Percentiles rank a stretch among this genome's conserved stretches.
Conservation (phyloP, 192 early-diverging fungal genomes). For the Rhizoclosmatium globosum region DNA sequence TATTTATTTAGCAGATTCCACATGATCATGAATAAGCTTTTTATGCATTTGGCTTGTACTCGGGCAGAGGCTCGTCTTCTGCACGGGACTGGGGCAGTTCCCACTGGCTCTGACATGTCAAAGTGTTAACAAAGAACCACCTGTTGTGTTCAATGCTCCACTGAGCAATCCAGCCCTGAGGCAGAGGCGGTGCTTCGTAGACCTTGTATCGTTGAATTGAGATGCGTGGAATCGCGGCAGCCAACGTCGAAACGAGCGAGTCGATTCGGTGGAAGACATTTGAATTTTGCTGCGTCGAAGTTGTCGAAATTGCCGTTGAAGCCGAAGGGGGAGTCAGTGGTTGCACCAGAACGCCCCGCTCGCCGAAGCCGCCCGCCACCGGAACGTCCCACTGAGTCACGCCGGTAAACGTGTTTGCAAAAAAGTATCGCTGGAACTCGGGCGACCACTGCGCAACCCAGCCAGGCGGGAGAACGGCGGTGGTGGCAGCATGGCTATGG, state of each 20-base stretch:
- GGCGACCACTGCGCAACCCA: slow-evolving; percentile 24
- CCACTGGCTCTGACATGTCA: slow-evolving; percentile 13
- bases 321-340: not conserved
- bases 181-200: not conserved
- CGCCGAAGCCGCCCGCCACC: not conserved
- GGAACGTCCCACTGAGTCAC: slow-evolving; percentile 14
- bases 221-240: not conserved
- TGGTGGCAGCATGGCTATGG: not conserved
- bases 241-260: not conserved
- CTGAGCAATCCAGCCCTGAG: not conserved
- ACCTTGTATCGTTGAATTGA: not conserved
- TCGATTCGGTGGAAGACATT: not conserved
- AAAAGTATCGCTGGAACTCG: slow-evolving; percentile 10
- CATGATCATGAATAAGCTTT: not conserved
- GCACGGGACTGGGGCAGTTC: not conserved
- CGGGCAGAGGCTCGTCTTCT: slow-evolving; percentile 1
- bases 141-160: not conserved
- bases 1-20: not conserved
- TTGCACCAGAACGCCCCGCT: not conserved
- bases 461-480: slow-evolving; percentile 1
- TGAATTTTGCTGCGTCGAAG: not conserved
- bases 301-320: not conserved
- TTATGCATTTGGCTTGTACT: not conserved
- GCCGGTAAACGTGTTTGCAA: not conserved
- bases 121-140: slow-evolving; percentile 4